phyloP scores from a whole-genome alignment of 768 basidiomycete species.

The Galerina sulciceps region DNA sequence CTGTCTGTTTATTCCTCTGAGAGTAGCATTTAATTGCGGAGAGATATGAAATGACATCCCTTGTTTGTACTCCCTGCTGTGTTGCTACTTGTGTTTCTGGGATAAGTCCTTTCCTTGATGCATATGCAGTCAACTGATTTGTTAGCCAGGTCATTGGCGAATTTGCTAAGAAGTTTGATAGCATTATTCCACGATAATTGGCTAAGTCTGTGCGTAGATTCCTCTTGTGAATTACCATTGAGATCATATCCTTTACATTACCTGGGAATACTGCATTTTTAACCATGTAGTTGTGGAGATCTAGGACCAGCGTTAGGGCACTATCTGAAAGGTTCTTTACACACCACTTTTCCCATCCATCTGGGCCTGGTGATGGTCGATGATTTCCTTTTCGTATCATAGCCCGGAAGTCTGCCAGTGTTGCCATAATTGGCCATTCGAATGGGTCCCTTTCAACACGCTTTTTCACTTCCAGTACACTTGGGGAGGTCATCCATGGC shows the following conservation, averaged over 20 bases:
- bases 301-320: slow-evolving; percentile 21
- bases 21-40: not conserved
- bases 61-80: slow-evolving; percentile 29
- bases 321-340: slow-evolving; percentile 27
- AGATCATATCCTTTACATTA: slow-evolving; percentile 24
- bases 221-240: slow-evolving; percentile 33
- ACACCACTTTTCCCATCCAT: slow-evolving; percentile 41
- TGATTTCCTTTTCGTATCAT: slow-evolving; percentile 30
- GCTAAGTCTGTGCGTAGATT: slow-evolving; percentile 22
- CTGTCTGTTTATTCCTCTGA: slow-evolving; percentile 11
- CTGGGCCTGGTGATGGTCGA: slow-evolving; percentile 32
- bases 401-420: slow-evolving; percentile 20
- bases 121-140: slow-evolving; percentile 22
- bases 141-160: slow-evolving; percentile 33
- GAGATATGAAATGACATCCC: slow-evolving; percentile 25
- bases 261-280: slow-evolving; percentile 26
- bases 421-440: slow-evolving; percentile 20
- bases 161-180: slow-evolving; percentile 29
- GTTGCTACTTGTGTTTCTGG: slow-evolving; percentile 30
- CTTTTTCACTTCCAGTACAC: slow-evolving; percentile 9
- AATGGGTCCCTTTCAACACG: slow-evolving; percentile 21
- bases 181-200: slow-evolving; percentile 32
- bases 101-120: slow-evolving; percentile 18
- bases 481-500: slow-evolving; percentile 26
- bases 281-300: slow-evolving; percentile 32